These are phyloP conservation scores for Colletotrichum agaves DNA, from an alignment of 2,329 filamentous ascomycete species.

Conservation along the genomic window DNA sequence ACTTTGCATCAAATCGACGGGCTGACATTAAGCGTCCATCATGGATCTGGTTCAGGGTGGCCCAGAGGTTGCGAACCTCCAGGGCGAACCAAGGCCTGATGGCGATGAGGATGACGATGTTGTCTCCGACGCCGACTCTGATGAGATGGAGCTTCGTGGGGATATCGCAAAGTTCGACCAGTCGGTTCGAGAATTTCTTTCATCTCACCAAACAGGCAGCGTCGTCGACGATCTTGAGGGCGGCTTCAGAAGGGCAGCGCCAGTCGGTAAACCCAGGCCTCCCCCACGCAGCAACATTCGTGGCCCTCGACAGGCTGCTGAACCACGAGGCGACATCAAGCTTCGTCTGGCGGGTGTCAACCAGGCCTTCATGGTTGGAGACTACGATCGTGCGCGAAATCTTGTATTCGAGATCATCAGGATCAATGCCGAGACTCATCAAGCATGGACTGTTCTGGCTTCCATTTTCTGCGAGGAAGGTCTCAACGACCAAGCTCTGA, in stretches of 20 bases:
- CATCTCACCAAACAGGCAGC: slow-evolving; percentile 44
- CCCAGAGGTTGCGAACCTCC: not conserved
- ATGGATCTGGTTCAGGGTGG: slow-evolving; percentile 8
- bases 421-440: slow-evolving; percentile 74
- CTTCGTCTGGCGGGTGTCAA: slow-evolving; percentile 73
- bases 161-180: slow-evolving; percentile 57
- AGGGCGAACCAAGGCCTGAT: not conserved
- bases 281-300: slow-evolving; percentile 43
- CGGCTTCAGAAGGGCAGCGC: slow-evolving; percentile 34
- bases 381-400: slow-evolving; percentile 69
- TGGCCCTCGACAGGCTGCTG: slow-evolving; percentile 69
- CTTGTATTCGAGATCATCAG: slow-evolving; percentile 72
- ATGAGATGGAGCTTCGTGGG: slow-evolving; percentile 55
- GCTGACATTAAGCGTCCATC: not conserved
- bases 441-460: slow-evolving; percentile 72
- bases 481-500: slow-evolving; percentile 66
- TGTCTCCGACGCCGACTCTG: slow-evolving; percentile 56
- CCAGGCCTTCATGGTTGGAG: slow-evolving; percentile 71
- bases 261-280: slow-evolving; percentile 40
- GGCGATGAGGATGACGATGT: slow-evolving; percentile 40
- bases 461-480: slow-evolving; percentile 71
- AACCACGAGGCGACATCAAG: slow-evolving; percentile 78
- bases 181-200: slow-evolving; percentile 54
- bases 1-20: too few species aligned
- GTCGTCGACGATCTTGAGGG: not conserved